Conservation (phyloP, 805 yeast species). For the Metahyphopichia silvanorum region DNA sequence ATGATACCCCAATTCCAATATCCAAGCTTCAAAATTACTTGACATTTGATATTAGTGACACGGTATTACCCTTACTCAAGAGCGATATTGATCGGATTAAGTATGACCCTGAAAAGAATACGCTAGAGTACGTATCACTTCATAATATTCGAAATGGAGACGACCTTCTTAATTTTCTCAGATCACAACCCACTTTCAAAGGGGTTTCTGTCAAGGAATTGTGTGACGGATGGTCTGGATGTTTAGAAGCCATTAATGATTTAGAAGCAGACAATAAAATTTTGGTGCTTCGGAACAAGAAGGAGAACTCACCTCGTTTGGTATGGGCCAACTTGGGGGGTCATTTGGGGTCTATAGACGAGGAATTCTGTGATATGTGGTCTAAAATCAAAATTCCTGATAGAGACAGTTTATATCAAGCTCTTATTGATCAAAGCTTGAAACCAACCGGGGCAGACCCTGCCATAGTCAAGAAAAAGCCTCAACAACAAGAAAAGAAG, state of each 20-base stretch:
- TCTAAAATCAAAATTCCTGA: constrained; percentile 73
- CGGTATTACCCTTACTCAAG: constrained; percentile 61
- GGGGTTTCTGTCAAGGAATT: constrained; percentile 81
- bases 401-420: constrained; percentile 74
- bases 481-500: constrained; percentile 59
- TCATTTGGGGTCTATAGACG: constrained; percentile 66
- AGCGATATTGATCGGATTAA: constrained; percentile 74
- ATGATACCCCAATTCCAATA: constrained; percentile 68
- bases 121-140: constrained; percentile 83
- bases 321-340: constrained; percentile 90
- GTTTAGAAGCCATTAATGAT: constrained; percentile 72
- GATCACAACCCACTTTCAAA: constrained; percentile 80
- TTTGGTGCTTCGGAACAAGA: constrained; percentile 83
- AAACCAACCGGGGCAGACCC: constrained; percentile 99
- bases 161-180: constrained; percentile 69
- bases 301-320: constrained; percentile 88
- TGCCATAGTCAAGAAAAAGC: constrained; percentile 73
- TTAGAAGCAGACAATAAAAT: constrained; percentile 76
- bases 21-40: constrained; percentile 65
- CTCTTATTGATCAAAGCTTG: constrained; percentile 77
- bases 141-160: constrained; percentile 82
- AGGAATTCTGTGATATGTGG: constrained; percentile 85
- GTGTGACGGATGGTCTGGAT: constrained; percentile 93
- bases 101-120: constrained; percentile 56
- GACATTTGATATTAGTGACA: constrained; percentile 55